phyloP scores from a whole-genome alignment of 345 rosid genomes.

The Citrus sp. region DNA sequence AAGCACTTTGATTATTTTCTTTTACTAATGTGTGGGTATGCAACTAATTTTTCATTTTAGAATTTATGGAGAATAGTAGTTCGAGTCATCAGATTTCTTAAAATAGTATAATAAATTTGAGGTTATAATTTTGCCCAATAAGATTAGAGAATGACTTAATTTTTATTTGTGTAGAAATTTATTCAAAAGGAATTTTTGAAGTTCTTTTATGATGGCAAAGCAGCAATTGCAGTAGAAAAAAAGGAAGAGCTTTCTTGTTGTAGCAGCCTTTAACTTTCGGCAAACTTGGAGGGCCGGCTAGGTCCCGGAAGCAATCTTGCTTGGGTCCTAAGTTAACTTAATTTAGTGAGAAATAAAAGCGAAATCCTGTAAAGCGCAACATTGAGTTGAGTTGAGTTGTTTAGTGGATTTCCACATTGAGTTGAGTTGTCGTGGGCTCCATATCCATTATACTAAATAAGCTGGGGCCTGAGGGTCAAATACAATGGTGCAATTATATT shows the following conservation, averaged over 20 bases:
- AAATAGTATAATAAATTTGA: no score
- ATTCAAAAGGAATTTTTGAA: neutral
- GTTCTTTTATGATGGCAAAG: neutral
- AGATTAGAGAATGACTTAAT: no score
- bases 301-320: neutral
- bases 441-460: neutral
- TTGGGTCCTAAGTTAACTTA: constrained; percentile 2
- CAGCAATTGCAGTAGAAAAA: neutral
- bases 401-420: neutral
- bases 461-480: no score
- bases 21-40: no score
- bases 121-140: neutral
- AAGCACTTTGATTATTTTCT: no score
- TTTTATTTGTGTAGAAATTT: no score
- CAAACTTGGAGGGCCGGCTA: constrained; percentile 6
- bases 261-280: constrained; percentile 6
- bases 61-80: no score
- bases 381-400: neutral
- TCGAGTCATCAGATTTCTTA: no score
- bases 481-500: no score
- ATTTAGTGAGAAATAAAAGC: neutral
- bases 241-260: neutral
- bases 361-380: constrained; percentile 5
- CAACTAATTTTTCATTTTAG: no score
- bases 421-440: neutral